These are phyloP conservation scores for Cytospora mali DNA, from an alignment of 2,329 filamentous ascomycete species.

Conservation along the genomic window DNA sequence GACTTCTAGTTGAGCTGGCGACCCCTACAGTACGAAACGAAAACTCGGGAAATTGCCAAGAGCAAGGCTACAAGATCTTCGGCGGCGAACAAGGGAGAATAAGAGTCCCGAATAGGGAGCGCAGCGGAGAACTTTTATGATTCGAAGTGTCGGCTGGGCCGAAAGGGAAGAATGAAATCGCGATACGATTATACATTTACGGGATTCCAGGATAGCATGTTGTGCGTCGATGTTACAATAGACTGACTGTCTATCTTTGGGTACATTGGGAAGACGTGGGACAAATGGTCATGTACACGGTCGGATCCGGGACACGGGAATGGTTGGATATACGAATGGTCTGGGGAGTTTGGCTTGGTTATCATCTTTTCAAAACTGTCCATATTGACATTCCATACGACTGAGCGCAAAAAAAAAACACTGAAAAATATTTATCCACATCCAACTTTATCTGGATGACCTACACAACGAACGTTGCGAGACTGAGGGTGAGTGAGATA, in stretches of 20 bases:
- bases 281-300: neutral
- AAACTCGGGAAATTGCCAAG: too few relatives aligned
- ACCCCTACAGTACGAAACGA: neutral
- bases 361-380: neutral
- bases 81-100: neutral
- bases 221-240: neutral
- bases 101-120: neutral
- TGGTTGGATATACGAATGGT: neutral
- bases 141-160: neutral
- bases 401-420: neutral
- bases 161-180: neutral
- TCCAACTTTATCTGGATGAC: neutral
- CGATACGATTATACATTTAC: neutral
- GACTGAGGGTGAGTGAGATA: neutral
- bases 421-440: neutral
- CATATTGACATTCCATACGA: constrained; percentile 11
- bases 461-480: neutral
- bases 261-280: neutral
- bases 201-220: neutral
- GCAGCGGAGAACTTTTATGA: neutral
- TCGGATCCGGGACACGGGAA: neutral
- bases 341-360: neutral
- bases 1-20: constrained; percentile 1
- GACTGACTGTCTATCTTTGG: neutral
- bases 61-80: neutral